Evolutionary conservation across 2,329 filamentous ascomycete species (phyloP).

Genomic region (Pestalotiopsis sp.): DNA sequence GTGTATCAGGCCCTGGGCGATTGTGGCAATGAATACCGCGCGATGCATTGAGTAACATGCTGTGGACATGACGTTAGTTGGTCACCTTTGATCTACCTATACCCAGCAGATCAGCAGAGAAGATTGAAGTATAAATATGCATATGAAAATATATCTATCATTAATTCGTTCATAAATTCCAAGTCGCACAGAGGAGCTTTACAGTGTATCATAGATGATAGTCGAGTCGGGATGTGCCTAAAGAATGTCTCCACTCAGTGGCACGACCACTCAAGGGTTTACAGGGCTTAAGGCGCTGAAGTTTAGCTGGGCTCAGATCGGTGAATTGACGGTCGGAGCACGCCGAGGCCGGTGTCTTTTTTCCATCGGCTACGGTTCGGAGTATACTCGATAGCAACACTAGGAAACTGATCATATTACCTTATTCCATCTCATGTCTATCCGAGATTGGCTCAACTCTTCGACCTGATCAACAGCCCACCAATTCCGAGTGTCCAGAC

Average conservation of each 20-base stretch:
- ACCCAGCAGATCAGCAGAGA: too few relatives aligned
- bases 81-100: too few relatives aligned
- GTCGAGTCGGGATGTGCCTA: neutral
- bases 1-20: constrained; percentile 32
- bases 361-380: neutral
- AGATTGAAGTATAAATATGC: neutral
- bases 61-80: neutral
- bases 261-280: neutral
- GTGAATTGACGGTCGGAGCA: neutral
- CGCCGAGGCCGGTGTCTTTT: neutral
- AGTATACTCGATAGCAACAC: neutral
- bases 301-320: neutral
- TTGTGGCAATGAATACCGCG: constrained; percentile 35
- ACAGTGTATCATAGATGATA: neutral
- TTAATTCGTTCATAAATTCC: neutral
- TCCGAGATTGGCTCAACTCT: too few relatives aligned
- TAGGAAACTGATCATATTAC: neutral
- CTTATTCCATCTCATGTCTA: neutral
- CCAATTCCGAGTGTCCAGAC: neutral
- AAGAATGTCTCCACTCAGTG: neutral
- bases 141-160: neutral
- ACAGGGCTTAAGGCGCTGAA: neutral
- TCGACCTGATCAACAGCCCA: neutral
- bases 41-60: constrained; percentile 6
- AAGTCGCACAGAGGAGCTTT: neutral